These are phyloP conservation scores for Gloeophyllum trabeum DNA, from an alignment of 768 basidiomycete species.

Conservation along the genomic window DNA sequence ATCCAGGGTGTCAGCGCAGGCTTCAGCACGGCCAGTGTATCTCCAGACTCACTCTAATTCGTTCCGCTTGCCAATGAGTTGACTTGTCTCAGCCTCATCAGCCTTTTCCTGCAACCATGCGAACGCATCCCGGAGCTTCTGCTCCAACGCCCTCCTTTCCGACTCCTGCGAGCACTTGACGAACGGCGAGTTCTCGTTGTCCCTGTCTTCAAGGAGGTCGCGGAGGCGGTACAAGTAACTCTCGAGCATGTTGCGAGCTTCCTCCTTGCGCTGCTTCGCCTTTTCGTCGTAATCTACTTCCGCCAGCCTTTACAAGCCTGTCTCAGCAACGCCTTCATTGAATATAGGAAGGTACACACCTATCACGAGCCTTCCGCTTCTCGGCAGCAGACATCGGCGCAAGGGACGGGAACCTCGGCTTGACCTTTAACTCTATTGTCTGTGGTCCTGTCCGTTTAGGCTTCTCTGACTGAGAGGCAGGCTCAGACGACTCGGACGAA, in stretches of 20 bases:
- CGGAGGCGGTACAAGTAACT: slow-evolving; percentile 87
- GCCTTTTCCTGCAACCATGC: slow-evolving; percentile 79
- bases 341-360: slow-evolving; percentile 35
- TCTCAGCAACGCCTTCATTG: neutral
- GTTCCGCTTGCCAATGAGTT: slow-evolving; percentile 64
- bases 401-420: slow-evolving; percentile 50
- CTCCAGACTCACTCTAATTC: slow-evolving; percentile 68
- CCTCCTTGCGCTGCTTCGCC: slow-evolving; percentile 70
- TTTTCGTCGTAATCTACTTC: slow-evolving; percentile 70
- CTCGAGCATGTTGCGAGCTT: slow-evolving; percentile 86
- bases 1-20: slow-evolving; percentile 5
- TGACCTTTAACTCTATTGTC: slow-evolving; percentile 58
- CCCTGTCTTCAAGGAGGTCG: slow-evolving; percentile 63
- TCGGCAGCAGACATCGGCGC: slow-evolving; percentile 69
- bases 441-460: slow-evolving; percentile 32
- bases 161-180: slow-evolving; percentile 68
- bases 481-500: slow-evolving; percentile 17
- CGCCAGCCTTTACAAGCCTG: slow-evolving; percentile 43
- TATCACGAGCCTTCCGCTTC: slow-evolving; percentile 61
- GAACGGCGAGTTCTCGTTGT: slow-evolving; percentile 50
- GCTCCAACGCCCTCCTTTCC: slow-evolving; percentile 59
- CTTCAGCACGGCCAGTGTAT: neutral
- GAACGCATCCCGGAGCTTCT: slow-evolving; percentile 63
- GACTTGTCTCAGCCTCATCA: slow-evolving; percentile 69
- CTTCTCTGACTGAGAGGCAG: slow-evolving; percentile 18